Percentiles rank a stretch among this genome's conserved stretches.
These are phyloP conservation scores for Sporothrix sp. DNA, from an alignment of 2,329 filamentous ascomycete genomes.

Conservation along the genomic window DNA sequence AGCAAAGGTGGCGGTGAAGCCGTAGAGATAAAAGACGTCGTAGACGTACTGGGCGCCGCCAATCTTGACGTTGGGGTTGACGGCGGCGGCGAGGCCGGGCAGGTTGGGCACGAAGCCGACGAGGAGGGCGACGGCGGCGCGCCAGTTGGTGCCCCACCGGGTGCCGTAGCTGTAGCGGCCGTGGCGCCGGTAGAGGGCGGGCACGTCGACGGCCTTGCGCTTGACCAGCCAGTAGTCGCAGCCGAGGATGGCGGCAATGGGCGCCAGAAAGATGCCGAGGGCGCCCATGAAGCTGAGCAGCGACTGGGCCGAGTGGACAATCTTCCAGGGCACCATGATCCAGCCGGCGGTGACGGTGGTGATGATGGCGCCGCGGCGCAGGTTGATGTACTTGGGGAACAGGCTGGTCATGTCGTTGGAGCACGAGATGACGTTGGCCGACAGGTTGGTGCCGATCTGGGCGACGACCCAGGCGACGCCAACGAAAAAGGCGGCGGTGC, in stretches of 20 bases:
- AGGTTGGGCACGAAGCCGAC: conserved; percentile 19
- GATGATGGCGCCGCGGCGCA: conserved; percentile 45
- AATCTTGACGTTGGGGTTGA: conserved; percentile 20
- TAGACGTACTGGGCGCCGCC: conserved; percentile 25
- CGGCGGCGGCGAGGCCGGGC: conserved; percentile 20
- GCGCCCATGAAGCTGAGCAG: conserved; percentile 58
- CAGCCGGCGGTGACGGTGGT: conserved; percentile 37
- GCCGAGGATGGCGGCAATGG: conserved; percentile 37
- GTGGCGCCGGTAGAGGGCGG: conserved; percentile 26
- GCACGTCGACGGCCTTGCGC: conserved; percentile 15
- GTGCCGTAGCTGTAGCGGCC: conserved; percentile 34
- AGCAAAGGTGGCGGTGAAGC: conserved; percentile 27
- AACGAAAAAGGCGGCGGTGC: conserved; percentile 31
- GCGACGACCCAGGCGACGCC: conserved; percentile 40
- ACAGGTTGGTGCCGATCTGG: conserved; percentile 47
- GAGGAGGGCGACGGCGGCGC: conserved; percentile 16
- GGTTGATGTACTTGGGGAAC: conserved; percentile 35
- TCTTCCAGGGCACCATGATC: conserved; percentile 51
- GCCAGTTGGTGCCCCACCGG: conserved; percentile 19
- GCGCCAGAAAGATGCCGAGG: conserved; percentile 48
- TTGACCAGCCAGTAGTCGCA: conserved; percentile 22
- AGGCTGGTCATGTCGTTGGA: conserved; percentile 41
- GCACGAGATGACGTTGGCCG: conserved; percentile 44
- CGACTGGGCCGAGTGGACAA: conserved; percentile 46
- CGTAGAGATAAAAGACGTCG: conserved; percentile 29